A percentile compares a stretch with the other conserved stretches of the same genome.
These are phyloP conservation scores for Aspergillus hortae DNA, from an alignment of 2,329 filamentous ascomycete species.

Conservation along the genomic window DNA sequence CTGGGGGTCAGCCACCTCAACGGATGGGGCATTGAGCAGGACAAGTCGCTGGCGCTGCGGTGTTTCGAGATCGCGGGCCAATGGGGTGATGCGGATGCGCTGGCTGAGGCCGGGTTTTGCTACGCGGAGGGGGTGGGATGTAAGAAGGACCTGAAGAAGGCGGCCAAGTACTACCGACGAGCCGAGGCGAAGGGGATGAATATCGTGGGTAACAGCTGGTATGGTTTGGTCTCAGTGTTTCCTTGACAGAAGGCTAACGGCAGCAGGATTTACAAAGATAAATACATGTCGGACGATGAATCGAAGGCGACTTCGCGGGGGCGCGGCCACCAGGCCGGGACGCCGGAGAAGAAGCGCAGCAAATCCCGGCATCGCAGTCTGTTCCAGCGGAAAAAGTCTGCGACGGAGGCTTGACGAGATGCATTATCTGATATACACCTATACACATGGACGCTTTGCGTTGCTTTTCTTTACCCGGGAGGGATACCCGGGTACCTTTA, in stretches of 20 bases:
- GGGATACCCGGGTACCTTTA: too few relatives aligned
- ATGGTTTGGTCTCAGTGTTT: conserved; percentile 38
- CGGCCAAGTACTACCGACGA: conserved; percentile 82
- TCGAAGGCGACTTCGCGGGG: conserved; percentile 32
- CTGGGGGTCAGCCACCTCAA: conserved; percentile 96
- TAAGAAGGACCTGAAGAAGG: conserved; percentile 95
- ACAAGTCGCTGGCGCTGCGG: conserved; percentile 78
- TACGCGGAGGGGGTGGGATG: conserved; percentile 91
- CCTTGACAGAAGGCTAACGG: not conserved
- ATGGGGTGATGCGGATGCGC: conserved; percentile 93
- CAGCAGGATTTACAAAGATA: conserved; percentile 89
- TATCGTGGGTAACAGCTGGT: conserved; percentile 99
- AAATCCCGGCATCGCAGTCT: conserved; percentile 74
- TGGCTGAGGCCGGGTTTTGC: conserved; percentile 93
- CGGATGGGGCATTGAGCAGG: conserved; percentile 94
- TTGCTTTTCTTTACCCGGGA: too few relatives aligned
- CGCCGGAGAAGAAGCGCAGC: conserved; percentile 65
- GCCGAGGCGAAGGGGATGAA: conserved; percentile 92
- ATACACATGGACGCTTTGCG: too few relatives aligned
- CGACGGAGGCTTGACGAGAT: conserved; percentile 20
- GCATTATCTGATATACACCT: too few relatives aligned
- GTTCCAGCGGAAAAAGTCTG: conserved; percentile 60
- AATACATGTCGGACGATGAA: conserved; percentile 72
- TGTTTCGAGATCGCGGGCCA: conserved; percentile 95
- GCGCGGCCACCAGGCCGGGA: conserved; percentile 33